Evolutionary conservation across 148 eudicot species (phyloP).

Genomic region (Chenopodium berlandieri): DNA sequence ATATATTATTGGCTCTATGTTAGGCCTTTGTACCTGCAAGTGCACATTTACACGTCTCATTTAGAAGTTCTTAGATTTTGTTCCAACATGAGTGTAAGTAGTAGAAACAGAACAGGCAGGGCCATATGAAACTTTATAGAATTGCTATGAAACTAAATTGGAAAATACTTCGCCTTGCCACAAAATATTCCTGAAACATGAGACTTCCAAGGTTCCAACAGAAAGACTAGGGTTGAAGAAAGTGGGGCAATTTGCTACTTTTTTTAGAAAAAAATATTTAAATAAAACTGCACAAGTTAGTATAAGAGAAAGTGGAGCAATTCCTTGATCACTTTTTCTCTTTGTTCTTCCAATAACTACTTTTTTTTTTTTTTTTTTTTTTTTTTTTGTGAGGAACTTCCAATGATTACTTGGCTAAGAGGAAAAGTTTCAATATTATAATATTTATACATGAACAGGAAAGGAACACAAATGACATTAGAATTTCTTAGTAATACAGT

Average conservation of each 20-base stretch:
- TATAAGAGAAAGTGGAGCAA: no score
- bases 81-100: background rate
- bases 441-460: background rate
- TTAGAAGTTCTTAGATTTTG: slow-evolving; percentile 7
- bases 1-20: slow-evolving; percentile 94
- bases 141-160: background rate
- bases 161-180: background rate
- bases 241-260: background rate
- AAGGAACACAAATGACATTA: background rate
- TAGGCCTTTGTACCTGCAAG: slow-evolving; percentile 90
- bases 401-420: background rate
- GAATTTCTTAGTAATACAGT: background rate
- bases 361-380: no score
- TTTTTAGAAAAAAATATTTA: no score
- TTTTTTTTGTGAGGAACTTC: no score
- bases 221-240: background rate
- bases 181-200: background rate
- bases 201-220: background rate
- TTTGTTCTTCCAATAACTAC: no score
- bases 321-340: no score
- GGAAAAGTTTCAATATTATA: background rate
- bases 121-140: background rate
- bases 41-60: slow-evolving; percentile 15
- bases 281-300: no score
- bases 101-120: background rate